Evolutionary conservation across 805 yeast genomes (phyloP), one percentile per base, ranked within the genome.

Genomic region (Brettanomyces nanus): DNA sequence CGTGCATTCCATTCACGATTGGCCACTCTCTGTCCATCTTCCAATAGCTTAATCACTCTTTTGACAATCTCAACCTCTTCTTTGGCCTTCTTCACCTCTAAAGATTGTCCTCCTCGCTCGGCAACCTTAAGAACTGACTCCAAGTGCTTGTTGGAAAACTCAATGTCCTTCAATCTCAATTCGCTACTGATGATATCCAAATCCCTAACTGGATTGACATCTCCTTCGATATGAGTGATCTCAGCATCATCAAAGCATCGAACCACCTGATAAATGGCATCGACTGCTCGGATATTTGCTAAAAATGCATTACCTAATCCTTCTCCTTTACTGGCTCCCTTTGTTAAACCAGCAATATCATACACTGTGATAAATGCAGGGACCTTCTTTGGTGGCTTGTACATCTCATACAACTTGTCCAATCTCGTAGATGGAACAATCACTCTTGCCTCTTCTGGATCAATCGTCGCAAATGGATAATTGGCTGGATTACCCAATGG

Each of bases 241-340:
- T 92, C 98, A 28, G 96, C 94, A 63, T 92, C 98, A 58, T 87
- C 95, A 56, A 92, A 92, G 66, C 95, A 85, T 66, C 98, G 81
- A 36, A 92, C 97, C 47, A 92, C 95, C 69, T 92, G 97, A 69
- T 84, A 92, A 48, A 92, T 81, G 45, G 97, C 95, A 73, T 92
- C 98, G 40, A 92, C 98, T 35, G 95, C 92, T 66, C 97, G 78
- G 54, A 92, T 92, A 63, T 92, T 89, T 51, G 95, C 81, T 68
- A 92, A 77, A 75, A 92, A 92, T 46, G 95, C 95, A 63, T 92
- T 92, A 58, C 98, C 98, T 49, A 92, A 77, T 61, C 98, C 98
- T 66, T 87, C 97, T 63, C 97, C 97, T 38, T 84, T 81, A 43
- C 86, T 78, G 28, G 97, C 97, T 66, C 96, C 97, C 66, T 85